Conservation (phyloP, 1,139 yeast species). For the Yamadazyma sp. region DNA sequence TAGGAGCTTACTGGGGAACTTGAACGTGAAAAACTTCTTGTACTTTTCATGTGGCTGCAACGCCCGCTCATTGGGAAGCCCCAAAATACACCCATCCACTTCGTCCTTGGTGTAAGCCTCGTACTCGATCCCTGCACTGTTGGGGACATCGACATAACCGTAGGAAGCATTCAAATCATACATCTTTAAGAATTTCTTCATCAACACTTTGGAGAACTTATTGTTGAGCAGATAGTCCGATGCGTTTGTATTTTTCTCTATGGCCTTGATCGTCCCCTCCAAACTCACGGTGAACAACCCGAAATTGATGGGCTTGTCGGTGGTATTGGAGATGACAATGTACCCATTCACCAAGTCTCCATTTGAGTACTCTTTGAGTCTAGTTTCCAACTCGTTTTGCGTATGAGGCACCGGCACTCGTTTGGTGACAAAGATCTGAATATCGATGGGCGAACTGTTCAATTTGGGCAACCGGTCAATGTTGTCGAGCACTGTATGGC, state of each 20-base stretch:
- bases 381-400: constrained; percentile 38
- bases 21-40: constrained; percentile 65
- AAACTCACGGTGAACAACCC: constrained; percentile 48
- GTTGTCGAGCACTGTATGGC: constrained; percentile 46
- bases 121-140: constrained; percentile 52
- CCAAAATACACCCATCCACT: constrained; percentile 50
- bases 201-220: constrained; percentile 31
- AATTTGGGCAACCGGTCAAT: constrained; percentile 41
- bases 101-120: constrained; percentile 42
- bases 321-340: constrained; percentile 38
- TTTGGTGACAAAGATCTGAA: constrained; percentile 46
- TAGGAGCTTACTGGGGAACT: constrained; percentile 56
- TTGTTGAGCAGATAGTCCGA: constrained; percentile 15
- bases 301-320: constrained; percentile 40
- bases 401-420: constrained; percentile 37
- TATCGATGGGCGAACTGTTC: constrained; percentile 39
- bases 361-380: constrained; percentile 45
- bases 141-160: constrained; percentile 44
- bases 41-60: constrained; percentile 52
- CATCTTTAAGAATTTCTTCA: constrained; percentile 49
- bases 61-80: constrained; percentile 51
- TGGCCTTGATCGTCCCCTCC: constrained; percentile 45
- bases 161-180: constrained; percentile 49
- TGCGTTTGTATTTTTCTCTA: constrained; percentile 21
- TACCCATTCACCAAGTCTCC: constrained; percentile 43